Percentiles rank a stretch among this genome's conserved stretches.
These are phyloP conservation scores for Asterophora lycoperdoides DNA, from an alignment of 768 basidiomycete species.

Conservation along the genomic window DNA sequence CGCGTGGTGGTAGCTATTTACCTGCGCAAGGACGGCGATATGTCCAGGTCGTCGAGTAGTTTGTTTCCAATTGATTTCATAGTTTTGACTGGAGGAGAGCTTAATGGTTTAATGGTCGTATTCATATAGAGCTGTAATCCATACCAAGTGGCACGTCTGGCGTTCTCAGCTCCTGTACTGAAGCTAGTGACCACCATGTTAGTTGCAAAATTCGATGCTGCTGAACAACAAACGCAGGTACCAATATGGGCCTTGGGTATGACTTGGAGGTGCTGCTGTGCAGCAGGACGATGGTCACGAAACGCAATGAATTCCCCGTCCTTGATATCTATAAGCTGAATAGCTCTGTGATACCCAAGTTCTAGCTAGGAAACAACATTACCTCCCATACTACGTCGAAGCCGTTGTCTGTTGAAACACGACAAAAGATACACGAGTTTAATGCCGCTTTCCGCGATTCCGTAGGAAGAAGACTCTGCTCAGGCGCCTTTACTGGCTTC, in stretches of 20 bases:
- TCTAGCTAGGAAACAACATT: background rate
- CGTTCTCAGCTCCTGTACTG: conserved; percentile 43
- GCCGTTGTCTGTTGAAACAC: conserved; percentile 34
- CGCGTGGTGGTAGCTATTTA: conserved; percentile 20
- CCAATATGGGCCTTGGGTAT: conserved; percentile 52
- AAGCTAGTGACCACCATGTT: conserved; percentile 36
- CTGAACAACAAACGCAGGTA: conserved; percentile 19
- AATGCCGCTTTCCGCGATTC: background rate
- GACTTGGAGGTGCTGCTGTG: conserved; percentile 45
- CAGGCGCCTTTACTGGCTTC: conserved; percentile 5
- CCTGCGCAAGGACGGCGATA: conserved; percentile 44
- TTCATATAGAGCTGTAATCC: conserved; percentile 4
- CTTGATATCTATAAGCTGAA: conserved; percentile 22
- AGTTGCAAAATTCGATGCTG: background rate
- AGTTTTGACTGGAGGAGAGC: conserved; percentile 23
- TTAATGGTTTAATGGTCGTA: background rate
- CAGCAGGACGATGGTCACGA: conserved; percentile 45
- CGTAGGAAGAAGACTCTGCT: background rate
- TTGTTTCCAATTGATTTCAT: conserved; percentile 43
- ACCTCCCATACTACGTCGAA: conserved; percentile 53
- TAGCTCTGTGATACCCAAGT: background rate
- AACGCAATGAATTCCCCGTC: conserved; percentile 49
- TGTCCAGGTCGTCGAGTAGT: conserved; percentile 44
- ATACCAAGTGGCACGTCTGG: conserved; percentile 48
- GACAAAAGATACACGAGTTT: conserved; percentile 40